These are phyloP conservation scores for Dalbergia oliveri DNA, from an alignment of 306 rosid species.

Conservation along the genomic window DNA sequence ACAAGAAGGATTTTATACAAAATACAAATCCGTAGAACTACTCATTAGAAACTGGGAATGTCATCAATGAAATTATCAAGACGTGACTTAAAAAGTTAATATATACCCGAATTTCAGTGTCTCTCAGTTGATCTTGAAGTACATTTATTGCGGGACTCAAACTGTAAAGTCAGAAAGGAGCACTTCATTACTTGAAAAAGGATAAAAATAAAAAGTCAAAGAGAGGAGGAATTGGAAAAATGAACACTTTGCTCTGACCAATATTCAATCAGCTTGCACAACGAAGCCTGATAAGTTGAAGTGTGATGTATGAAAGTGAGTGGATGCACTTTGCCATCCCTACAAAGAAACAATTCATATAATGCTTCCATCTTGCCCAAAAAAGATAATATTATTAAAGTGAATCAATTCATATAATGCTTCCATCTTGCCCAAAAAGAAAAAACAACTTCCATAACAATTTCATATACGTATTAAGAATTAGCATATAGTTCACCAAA, in stretches of 20 bases:
- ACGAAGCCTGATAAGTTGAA: constrained; percentile 95
- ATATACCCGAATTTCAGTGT: constrained; percentile 89
- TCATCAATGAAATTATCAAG: constrained; percentile 22
- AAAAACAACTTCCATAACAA: constrained; percentile 30
- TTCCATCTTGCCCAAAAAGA: constrained; percentile 23
- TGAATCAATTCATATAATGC: constrained; percentile 14
- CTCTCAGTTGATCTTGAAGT: constrained; percentile 89
- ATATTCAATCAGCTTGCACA: constrained; percentile 97
- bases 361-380: constrained; percentile 30
- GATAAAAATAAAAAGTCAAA: neutral
- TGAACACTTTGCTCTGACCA: constrained; percentile 67
- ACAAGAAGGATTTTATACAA: too few relatives aligned
- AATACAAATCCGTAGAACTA: neutral
- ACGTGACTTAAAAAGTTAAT: constrained; percentile 41
- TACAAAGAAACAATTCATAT: constrained; percentile 38
- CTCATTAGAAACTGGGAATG: neutral
- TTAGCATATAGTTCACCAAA: constrained; percentile 36
- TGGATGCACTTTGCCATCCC: constrained; percentile 95
- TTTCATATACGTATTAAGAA: constrained; percentile 15
- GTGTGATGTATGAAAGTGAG: constrained; percentile 92
- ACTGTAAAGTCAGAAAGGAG: constrained; percentile 62
- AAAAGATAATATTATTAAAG: constrained; percentile 17
- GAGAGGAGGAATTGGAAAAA: constrained; percentile 28
- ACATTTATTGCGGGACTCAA: constrained; percentile 93
- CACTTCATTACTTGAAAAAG: constrained; percentile 15